These are phyloP conservation scores for Westerdykella sp. DNA, from an alignment of 2,329 filamentous ascomycete species.

Conservation along the genomic window DNA sequence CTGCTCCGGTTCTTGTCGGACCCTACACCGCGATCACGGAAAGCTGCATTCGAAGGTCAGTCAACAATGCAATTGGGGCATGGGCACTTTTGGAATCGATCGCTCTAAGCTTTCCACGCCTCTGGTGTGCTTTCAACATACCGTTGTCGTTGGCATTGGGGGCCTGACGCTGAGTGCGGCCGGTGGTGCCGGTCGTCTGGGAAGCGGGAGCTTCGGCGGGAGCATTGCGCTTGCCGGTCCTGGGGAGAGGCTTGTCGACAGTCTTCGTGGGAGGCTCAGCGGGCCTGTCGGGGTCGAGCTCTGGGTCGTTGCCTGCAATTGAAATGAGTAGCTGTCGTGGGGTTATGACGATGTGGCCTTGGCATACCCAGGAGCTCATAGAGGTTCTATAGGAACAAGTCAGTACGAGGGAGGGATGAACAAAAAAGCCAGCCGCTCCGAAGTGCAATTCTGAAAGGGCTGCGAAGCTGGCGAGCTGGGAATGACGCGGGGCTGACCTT, in stretches of 20 bases:
- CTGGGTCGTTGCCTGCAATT: constrained; percentile 59
- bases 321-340: constrained; percentile 16
- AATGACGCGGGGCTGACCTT: constrained; percentile 33
- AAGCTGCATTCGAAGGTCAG: constrained; percentile 53
- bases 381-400: constrained; percentile 64
- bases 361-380: constrained; percentile 93
- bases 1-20: constrained; percentile 75
- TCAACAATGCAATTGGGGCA: constrained; percentile 2
- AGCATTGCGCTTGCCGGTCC: constrained; percentile 81
- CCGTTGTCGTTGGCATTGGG: constrained; percentile 78
- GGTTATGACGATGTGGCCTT: constrained; percentile 4
- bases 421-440: not conserved
- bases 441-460: not conserved
- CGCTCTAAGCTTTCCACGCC: constrained; percentile 1
- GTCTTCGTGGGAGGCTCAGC: constrained; percentile 77
- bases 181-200: constrained; percentile 32
- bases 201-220: constrained; percentile 61
- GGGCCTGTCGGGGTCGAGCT: constrained; percentile 66
- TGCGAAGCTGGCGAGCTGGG: constrained; percentile 1
- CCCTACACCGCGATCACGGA: constrained; percentile 82
- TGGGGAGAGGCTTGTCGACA: constrained; percentile 73
- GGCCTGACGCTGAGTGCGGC: constrained; percentile 44
- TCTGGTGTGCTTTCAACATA: constrained; percentile 47
- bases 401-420: constrained; percentile 24
- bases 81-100: not conserved